phyloP scores from a whole-genome alignment of 441 rosid species.

The Jatropha multifida region DNA sequence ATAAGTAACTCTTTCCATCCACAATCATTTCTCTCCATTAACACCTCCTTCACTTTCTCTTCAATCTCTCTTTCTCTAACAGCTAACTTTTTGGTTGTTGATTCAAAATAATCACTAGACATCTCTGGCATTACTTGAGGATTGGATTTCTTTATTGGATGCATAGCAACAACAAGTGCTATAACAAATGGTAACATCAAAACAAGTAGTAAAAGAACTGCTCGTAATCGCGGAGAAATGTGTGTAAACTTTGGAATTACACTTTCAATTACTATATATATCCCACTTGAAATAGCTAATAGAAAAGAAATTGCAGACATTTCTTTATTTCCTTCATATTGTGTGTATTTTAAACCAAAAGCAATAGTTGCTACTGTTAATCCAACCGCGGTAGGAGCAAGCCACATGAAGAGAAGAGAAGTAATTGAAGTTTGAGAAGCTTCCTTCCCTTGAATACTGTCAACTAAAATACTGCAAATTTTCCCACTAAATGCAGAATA shows the following conservation, averaged over 20 bases:
- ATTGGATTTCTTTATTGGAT: constrained; percentile 1
- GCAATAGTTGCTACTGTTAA: constrained; percentile 1
- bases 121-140: neutral
- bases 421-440: constrained; percentile 15
- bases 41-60: neutral
- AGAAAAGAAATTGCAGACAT: constrained; percentile 13
- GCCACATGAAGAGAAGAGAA: constrained; percentile 23
- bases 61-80: neutral
- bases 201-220: constrained; percentile 11
- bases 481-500: constrained; percentile 29
- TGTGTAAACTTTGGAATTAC: neutral
- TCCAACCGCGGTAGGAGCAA: constrained; percentile 16
- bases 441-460: constrained; percentile 21
- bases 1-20: constrained; percentile 6
- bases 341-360: neutral
- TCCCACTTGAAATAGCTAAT: constrained; percentile 16
- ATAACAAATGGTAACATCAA: constrained; percentile 15
- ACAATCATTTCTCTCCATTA: constrained; percentile 2
- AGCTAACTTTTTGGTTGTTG: neutral
- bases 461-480: constrained; percentile 20
- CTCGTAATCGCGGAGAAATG: constrained; percentile 4
- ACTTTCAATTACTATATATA: constrained; percentile 17
- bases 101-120: neutral
- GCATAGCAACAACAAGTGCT: constrained; percentile 15
- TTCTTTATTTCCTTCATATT: constrained; percentile 10